Evolutionary conservation across 108 stramenopile species (phyloP).

Genomic region (Cyclotella cryptica): DNA sequence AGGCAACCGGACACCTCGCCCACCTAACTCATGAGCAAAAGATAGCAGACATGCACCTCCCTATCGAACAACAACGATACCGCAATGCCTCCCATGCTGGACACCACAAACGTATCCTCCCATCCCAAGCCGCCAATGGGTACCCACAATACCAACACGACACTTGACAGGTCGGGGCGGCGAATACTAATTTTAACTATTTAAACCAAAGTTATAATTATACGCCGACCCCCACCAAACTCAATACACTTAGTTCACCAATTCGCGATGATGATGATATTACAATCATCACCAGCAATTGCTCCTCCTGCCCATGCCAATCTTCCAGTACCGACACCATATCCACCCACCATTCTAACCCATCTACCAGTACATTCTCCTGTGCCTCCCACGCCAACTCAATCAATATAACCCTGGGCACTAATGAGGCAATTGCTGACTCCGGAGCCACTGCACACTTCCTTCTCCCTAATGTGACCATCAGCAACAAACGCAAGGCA

Average conservation of each 20-base stretch:
- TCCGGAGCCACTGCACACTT: slow-evolving; percentile 28
- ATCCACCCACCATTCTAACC: too few relatives aligned
- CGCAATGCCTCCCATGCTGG: background rate
- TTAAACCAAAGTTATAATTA: background rate
- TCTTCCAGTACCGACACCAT: background rate
- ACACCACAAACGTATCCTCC: background rate
- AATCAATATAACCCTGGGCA: background rate
- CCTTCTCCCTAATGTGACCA: background rate
- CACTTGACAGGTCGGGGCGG: slow-evolving; percentile 3
- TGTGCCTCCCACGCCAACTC: background rate
- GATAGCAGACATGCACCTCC: background rate
- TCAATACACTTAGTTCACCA: background rate
- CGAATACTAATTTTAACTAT: background rate
- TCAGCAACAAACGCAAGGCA: slow-evolving; percentile 8
- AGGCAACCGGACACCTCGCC: background rate
- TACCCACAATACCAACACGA: slow-evolving; percentile 3
- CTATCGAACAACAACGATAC: background rate
- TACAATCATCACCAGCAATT: background rate
- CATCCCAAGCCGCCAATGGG: slow-evolving; percentile 3
- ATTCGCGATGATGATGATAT: background rate
- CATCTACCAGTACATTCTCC: background rate
- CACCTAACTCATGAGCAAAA: background rate
- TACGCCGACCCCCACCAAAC: background rate
- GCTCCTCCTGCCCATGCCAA: too few relatives aligned
- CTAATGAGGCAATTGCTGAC: slow-evolving; percentile 15